Evolutionary conservation across 2,329 filamentous ascomycete species (phyloP).

Genomic region (Cylindrodendrum hubeiense): DNA sequence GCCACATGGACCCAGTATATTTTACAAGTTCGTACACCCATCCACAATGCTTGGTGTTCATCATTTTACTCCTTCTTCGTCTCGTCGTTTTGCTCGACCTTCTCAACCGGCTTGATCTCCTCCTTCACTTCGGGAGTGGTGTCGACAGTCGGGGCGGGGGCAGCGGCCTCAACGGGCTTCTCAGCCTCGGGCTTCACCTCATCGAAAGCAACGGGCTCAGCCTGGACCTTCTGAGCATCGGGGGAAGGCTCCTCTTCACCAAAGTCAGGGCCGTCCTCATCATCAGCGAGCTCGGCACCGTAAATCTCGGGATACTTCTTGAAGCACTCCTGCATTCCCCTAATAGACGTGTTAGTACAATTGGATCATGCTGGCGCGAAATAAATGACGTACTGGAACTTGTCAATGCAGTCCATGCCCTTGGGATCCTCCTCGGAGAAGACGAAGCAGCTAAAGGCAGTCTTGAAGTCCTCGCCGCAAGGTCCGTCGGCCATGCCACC

Average conservation of each 20-base stretch:
- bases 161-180: background rate
- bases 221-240: slow-evolving; percentile 19
- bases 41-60: slow-evolving; percentile 13
- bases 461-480: slow-evolving; percentile 95
- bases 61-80: slow-evolving; percentile 23
- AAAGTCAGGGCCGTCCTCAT: slow-evolving; percentile 62
- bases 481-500: slow-evolving; percentile 97
- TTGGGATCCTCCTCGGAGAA: slow-evolving; percentile 94
- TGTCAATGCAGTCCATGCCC: slow-evolving; percentile 97
- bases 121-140: slow-evolving; percentile 24
- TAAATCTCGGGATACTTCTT: slow-evolving; percentile 92
- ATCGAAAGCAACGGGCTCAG: slow-evolving; percentile 1
- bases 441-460: slow-evolving; percentile 98
- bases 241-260: slow-evolving; percentile 46
- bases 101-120: slow-evolving; percentile 13
- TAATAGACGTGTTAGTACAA: slow-evolving; percentile 55
- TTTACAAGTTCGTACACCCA: slow-evolving; percentile 39
- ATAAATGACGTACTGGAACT: slow-evolving; percentile 82
- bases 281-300: slow-evolving; percentile 86
- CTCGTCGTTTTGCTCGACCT: slow-evolving; percentile 25
- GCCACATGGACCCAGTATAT: slow-evolving; percentile 33
- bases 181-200: slow-evolving; percentile 1
- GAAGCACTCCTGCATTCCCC: slow-evolving; percentile 98
- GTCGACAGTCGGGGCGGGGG: background rate
- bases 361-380: too few relatives aligned